A percentile compares a stretch with the other conserved stretches of the same genome.
Conservation (phyloP, 192 early-diverging fungal species). For the Podochytrium sp. region DNA sequence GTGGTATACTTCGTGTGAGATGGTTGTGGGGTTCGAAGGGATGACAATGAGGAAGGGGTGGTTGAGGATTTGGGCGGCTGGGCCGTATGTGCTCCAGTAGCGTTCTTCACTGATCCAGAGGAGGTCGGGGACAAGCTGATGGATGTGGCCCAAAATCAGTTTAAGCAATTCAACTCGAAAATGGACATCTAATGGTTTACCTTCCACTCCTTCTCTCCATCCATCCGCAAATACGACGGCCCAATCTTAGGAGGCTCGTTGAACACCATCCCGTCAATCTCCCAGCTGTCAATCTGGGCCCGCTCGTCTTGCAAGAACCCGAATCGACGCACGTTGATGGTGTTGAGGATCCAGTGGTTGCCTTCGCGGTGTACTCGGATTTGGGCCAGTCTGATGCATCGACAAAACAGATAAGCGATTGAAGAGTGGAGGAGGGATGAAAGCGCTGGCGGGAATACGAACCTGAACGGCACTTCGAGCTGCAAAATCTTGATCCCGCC, state of each 20-base stretch:
- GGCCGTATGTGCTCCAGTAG: slow-evolving; percentile 69
- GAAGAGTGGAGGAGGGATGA: not conserved
- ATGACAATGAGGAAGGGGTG: slow-evolving; percentile 59
- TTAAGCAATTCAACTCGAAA: not conserved
- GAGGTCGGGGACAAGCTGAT: slow-evolving; percentile 40
- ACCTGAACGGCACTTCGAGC: slow-evolving; percentile 68
- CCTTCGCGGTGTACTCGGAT: slow-evolving; percentile 33
- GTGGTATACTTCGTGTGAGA: slow-evolving; percentile 31
- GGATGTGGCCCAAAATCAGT: not conserved
- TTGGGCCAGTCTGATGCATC: slow-evolving; percentile 30
- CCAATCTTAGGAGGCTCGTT: slow-evolving; percentile 44
- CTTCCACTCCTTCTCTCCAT: slow-evolving; percentile 40
- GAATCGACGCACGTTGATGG: slow-evolving; percentile 69
- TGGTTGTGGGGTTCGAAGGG: slow-evolving; percentile 34
- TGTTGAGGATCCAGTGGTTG: slow-evolving; percentile 53
- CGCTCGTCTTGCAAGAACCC: slow-evolving; percentile 50
- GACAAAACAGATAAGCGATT: not conserved
- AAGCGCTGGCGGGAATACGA: too few relatives aligned
- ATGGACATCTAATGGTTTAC: slow-evolving; percentile 2
- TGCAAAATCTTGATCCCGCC: slow-evolving; percentile 72
- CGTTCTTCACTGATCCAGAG: slow-evolving; percentile 55
- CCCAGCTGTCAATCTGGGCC: slow-evolving; percentile 40
- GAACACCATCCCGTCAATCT: slow-evolving; percentile 53
- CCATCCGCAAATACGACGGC: slow-evolving; percentile 41
- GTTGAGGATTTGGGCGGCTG: slow-evolving; percentile 46